Base-by-base conservation (phyloP, 805 yeast genomes). In the Teunomyces pallodes region DNA sequence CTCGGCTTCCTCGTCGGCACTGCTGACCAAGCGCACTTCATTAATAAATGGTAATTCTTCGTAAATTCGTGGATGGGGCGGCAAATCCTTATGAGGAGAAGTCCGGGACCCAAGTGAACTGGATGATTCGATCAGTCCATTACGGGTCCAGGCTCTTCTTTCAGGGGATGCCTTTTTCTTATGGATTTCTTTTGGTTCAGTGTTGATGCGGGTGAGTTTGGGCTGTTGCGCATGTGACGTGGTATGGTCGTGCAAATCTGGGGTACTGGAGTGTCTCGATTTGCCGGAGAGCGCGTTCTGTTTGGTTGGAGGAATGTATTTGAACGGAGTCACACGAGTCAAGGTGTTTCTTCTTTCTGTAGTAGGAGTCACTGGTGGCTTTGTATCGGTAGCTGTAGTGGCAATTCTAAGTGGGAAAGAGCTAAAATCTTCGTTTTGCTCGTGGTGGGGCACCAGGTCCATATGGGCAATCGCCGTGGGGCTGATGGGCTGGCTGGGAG, bases 21-120 rank as follows among this genome's bases (percentile, higher is more conserved):
- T 26, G 38, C 59, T 53, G 27, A 55, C 46, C 36, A 70, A 56
- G 46, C 58, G 63, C 38, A 70, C 64, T 50, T 68, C 71, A 50
- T 69, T 67, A 38, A 66, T 65, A 32, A 70, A 63, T 8, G 75
- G 75, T 46, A 70, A 60, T 28, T 69, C 75, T 24, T 64, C 67
- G 16, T 54, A 49, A 16, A 50, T 56, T 5, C 43, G 41, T 3
- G 66, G 66, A 8, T 49, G 28, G 3, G 50, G 52, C 0, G 66
- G 66, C 28, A 60, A 52, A 24, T 48, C 48, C 49, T 61, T 60
- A 14, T 17, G 10, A 5, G 43, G 45, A 9, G 48, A 45, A 32
- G 36, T 27, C n/a, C 35, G 43, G 24, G 42, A 27, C 4, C 9
- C 5, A 6, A 9, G 30, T 16, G 38, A 42, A 10, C 20, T 9